Evolutionary conservation across 768 basidiomycete species (phyloP).

Genomic region (Pulveroboletus frians): DNA sequence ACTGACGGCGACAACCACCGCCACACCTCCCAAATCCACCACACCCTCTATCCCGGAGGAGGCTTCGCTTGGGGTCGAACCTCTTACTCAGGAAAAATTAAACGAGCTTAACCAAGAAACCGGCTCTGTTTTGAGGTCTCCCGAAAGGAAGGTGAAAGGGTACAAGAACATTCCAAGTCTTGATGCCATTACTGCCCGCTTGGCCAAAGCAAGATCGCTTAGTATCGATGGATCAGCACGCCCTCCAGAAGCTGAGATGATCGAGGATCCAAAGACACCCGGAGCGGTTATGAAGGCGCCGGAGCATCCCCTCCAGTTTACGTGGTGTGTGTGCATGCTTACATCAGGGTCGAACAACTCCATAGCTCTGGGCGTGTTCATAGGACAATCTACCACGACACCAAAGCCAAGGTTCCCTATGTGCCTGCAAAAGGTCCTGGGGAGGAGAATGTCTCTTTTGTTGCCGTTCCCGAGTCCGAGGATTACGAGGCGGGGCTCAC

Average conservation of each 20-base stretch:
- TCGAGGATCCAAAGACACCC: slow-evolving; percentile 80
- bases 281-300: slow-evolving; percentile 61
- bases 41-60: slow-evolving; percentile 38
- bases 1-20: slow-evolving; percentile 40
- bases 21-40: slow-evolving; percentile 39
- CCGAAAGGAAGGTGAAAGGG: slow-evolving; percentile 45
- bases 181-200: slow-evolving; percentile 77
- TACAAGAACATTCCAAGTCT: slow-evolving; percentile 87
- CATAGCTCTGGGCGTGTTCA: not conserved
- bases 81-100: slow-evolving; percentile 62
- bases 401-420: slow-evolving; percentile 62
- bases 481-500: slow-evolving; percentile 85
- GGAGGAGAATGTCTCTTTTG: slow-evolving; percentile 30
- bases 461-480: slow-evolving; percentile 53
- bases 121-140: slow-evolving; percentile 19
- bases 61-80: slow-evolving; percentile 31
- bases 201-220: slow-evolving; percentile 66
- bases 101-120: slow-evolving; percentile 60
- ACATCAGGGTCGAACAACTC: not conserved
- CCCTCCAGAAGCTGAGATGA: slow-evolving; percentile 72
- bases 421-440: slow-evolving; percentile 5
- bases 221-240: slow-evolving; percentile 54
- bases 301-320: slow-evolving; percentile 80
- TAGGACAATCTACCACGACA: slow-evolving; percentile 90
- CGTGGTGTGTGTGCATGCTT: slow-evolving; percentile 49